Evolutionary conservation across 352 stramenopile genomes (phyloP).

Genomic region (Pythium aphanidermatum): DNA sequence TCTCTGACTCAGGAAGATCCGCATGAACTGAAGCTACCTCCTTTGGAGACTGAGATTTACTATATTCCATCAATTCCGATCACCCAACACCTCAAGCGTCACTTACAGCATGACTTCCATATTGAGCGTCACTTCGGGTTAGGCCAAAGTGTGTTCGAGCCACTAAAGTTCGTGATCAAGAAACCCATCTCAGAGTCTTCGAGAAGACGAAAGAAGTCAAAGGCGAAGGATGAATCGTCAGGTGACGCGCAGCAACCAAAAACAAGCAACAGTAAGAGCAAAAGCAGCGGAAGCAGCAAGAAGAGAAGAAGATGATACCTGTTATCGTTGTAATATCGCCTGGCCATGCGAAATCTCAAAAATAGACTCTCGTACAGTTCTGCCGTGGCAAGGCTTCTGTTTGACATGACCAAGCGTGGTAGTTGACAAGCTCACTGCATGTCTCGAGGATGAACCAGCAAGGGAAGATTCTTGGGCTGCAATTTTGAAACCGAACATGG

Average conservation of each 20-base stretch:
- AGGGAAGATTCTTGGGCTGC: too few species aligned
- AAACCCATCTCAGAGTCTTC: slow-evolving; percentile 27
- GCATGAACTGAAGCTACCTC: slow-evolving; percentile 15
- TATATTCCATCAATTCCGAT: slow-evolving; percentile 62
- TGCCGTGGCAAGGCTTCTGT: too few species aligned
- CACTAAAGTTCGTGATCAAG: slow-evolving; percentile 40
- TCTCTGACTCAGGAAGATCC: slow-evolving; percentile 10
- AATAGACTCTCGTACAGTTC: too few species aligned
- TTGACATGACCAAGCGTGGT: too few species aligned
- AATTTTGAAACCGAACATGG: too few species aligned
- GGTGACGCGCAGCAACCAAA: not conserved
- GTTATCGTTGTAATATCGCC: too few species aligned
- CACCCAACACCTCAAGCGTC: slow-evolving; percentile 40
- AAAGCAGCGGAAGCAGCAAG: slow-evolving; percentile 25
- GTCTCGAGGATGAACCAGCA: too few species aligned
- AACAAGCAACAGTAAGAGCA: slow-evolving; percentile 22
- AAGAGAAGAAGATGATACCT: slow-evolving; percentile 34
- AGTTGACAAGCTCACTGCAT: too few species aligned
- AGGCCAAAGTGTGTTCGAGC: slow-evolving; percentile 65
- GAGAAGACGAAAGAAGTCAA: slow-evolving; percentile 21
- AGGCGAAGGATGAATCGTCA: slow-evolving; percentile 13
- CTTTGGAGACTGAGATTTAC: slow-evolving; percentile 24
- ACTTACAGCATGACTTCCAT: slow-evolving; percentile 47
- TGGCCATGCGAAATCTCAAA: too few species aligned
- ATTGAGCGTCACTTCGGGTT: slow-evolving; percentile 69